phyloP scores from a whole-genome alignment of 2,329 filamentous ascomycete species.

The Lizonia empirigonia region DNA sequence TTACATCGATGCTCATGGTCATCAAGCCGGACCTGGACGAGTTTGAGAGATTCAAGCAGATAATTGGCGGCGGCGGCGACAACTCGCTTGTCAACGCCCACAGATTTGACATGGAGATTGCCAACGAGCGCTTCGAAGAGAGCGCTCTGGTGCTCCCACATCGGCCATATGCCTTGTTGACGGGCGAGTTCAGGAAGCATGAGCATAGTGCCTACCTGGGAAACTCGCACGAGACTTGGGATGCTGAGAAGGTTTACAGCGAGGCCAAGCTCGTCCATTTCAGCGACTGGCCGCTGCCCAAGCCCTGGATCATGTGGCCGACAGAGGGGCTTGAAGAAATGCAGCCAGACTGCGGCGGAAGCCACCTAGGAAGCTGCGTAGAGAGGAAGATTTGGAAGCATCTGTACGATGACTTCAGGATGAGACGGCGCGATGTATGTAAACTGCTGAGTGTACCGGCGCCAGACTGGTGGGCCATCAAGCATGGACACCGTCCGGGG shows the following conservation, averaged over 20 bases:
- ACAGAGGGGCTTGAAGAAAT: conserved; percentile 49
- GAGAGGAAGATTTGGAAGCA: conserved; percentile 53
- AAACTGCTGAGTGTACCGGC: conserved; percentile 47
- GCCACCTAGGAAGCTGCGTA: conserved; percentile 36
- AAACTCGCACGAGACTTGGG: conserved; percentile 61
- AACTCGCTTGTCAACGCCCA: conserved; percentile 38
- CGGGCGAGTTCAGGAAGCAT: conserved; percentile 64
- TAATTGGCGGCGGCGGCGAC: conserved; percentile 37
- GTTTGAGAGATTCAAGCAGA: conserved; percentile 48
- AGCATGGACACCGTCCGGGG: conserved; percentile 20
- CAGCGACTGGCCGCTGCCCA: conserved; percentile 73
- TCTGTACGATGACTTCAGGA: conserved; percentile 53
- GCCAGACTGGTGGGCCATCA: conserved; percentile 45
- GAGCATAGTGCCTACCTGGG: conserved; percentile 61
- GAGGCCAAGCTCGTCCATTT: conserved; percentile 73
- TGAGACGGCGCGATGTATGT: conserved; percentile 50
- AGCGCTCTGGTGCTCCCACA: conserved; percentile 68
- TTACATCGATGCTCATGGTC: conserved; percentile 68
- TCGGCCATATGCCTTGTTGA: conserved; percentile 65
- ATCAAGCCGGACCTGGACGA: conserved; percentile 63
- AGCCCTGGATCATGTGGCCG: conserved; percentile 63
- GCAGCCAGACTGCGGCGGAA: conserved; percentile 52
- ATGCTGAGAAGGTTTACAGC: conserved; percentile 60
- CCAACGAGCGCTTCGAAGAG: conserved; percentile 66
- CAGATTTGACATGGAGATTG: conserved; percentile 70